Evolutionary conservation across 2,329 filamentous ascomycete genomes (phyloP).

Genomic region (Aspergillus amoenus): DNA sequence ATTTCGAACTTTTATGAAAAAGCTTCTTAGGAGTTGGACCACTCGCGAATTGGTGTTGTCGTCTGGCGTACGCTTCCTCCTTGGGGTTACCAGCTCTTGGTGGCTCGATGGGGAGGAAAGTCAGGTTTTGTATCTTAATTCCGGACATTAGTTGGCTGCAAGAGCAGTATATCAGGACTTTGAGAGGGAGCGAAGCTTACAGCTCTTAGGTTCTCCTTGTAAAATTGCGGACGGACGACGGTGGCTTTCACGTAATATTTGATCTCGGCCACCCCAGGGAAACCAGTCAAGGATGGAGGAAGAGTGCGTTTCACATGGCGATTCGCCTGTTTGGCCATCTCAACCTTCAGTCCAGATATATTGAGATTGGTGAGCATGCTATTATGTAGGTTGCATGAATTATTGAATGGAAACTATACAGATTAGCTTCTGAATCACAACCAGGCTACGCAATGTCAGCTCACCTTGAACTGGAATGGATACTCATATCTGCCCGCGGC

Average conservation of each 20-base stretch:
- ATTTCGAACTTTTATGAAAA: conserved; percentile 50
- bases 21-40: conserved; percentile 55
- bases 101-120: conserved; percentile 89
- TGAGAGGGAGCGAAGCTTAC: conserved; percentile 26
- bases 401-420: conserved; percentile 50
- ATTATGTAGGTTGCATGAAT: conserved; percentile 46
- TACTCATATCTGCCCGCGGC: conserved; percentile 48
- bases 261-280: conserved; percentile 84
- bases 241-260: conserved; percentile 96
- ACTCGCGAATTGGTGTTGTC: conserved; percentile 61
- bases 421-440: background rate
- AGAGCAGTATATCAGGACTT: background rate
- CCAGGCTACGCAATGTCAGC: background rate
- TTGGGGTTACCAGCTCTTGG: conserved; percentile 66
- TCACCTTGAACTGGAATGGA: conserved; percentile 51
- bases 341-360: conserved; percentile 45
- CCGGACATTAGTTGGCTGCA: background rate
- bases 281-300: conserved; percentile 84
- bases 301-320: conserved; percentile 80
- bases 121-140: conserved; percentile 59
- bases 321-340: conserved; percentile 44
- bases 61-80: conserved; percentile 80
- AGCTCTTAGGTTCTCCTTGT: conserved; percentile 81
- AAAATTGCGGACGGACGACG: conserved; percentile 79
- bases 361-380: conserved; percentile 48